Evolutionary conservation across 225 moss, liverwort and hornwort species (phyloP), one percentile per base, ranked within the genome.

Genomic region (Polytrichum formosum): DNA sequence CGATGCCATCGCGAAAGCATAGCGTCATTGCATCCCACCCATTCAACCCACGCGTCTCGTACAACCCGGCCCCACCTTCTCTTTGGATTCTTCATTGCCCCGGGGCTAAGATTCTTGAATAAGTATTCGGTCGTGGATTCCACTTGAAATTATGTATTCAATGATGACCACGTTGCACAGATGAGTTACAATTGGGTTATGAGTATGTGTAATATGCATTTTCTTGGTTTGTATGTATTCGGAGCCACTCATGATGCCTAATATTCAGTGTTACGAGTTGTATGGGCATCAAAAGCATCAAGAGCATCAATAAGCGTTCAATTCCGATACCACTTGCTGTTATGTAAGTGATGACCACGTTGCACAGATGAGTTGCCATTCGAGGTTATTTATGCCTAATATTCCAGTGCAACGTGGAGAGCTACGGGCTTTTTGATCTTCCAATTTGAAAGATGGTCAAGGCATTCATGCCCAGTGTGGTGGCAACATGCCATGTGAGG

Each of bases 31-130:
- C 68, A 25, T 69, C 68, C 16, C 68, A 69, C 56, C 68, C 68
- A 19, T 69, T 69, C 56, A 69, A 69, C 54, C 68, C 68, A 25
- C 26, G 28, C 56, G 20, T 69, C 68, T 69, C 68, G 68, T 69
- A 69, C 27, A 10, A 5, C 53, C 67, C 58, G 6, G 21, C 5
- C 58, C 58, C 58, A 58, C 21, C 23, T 58, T 20, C 58, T 20
- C 58, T 8, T 20, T 58, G 5, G 20, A 19, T 21, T 56, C 56
- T 21, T 56, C 19, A 56, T 19, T 56, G 56, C 56, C 20, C 58
- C 9, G 6, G 30, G 26, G 6, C 7, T 58, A 9, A n/a, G 23
- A 58, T 23, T 23, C 6, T 23, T 20, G 20, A 9, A 58, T 58
- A 58, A 58, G 21, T 58, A 9, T 58, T 20, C 5, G 6, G 59